Percentiles rank a stretch among this genome's conserved stretches.
phyloP scores from a whole-genome alignment of 2,329 filamentous ascomycete genomes.

The Neonectria punicea region DNA sequence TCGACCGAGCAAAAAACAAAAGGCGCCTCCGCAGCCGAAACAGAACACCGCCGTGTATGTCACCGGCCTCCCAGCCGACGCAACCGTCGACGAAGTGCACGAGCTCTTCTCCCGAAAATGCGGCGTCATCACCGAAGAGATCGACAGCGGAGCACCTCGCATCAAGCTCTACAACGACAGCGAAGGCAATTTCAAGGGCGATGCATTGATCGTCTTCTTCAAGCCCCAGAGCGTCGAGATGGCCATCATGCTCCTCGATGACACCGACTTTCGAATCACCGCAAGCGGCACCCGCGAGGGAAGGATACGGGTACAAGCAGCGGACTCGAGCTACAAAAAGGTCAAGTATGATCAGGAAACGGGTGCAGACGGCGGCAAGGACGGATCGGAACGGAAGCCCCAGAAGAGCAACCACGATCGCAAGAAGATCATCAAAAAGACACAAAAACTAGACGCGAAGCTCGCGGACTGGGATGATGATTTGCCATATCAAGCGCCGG shows the following conservation, averaged over 20 bases:
- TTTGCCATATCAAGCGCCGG: slow-evolving; percentile 64
- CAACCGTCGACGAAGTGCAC: slow-evolving; percentile 81
- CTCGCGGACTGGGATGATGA: slow-evolving; percentile 97
- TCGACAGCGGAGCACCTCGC: slow-evolving; percentile 85
- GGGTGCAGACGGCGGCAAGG: slow-evolving; percentile 32
- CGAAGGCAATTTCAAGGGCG: slow-evolving; percentile 88
- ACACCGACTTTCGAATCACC: slow-evolving; percentile 79
- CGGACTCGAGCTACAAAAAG: slow-evolving; percentile 93
- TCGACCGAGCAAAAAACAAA: slow-evolving; percentile 58
- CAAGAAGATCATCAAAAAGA: slow-evolving; percentile 90
- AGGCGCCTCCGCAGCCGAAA: slow-evolving; percentile 60
- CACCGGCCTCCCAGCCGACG: slow-evolving; percentile 84
- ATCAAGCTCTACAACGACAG: slow-evolving; percentile 94
- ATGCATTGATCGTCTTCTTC: slow-evolving; percentile 94
- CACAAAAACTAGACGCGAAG: slow-evolving; percentile 90
- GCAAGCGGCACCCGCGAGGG: slow-evolving; percentile 63
- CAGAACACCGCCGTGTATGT: slow-evolving; percentile 94
- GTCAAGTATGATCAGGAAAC: slow-evolving; percentile 71
- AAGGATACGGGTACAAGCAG: slow-evolving; percentile 82
- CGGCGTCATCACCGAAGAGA: slow-evolving; percentile 93
- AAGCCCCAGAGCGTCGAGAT: slow-evolving; percentile 91
- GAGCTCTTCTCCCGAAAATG: slow-evolving; percentile 85
- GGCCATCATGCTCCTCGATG: slow-evolving; percentile 83
- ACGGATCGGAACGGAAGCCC: slow-evolving; percentile 51
- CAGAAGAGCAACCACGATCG: slow-evolving; percentile 74